Evolutionary conservation across 495 filamentous ascomycete species (phyloP).

Genomic region (Trichoderma erinaceum): DNA sequence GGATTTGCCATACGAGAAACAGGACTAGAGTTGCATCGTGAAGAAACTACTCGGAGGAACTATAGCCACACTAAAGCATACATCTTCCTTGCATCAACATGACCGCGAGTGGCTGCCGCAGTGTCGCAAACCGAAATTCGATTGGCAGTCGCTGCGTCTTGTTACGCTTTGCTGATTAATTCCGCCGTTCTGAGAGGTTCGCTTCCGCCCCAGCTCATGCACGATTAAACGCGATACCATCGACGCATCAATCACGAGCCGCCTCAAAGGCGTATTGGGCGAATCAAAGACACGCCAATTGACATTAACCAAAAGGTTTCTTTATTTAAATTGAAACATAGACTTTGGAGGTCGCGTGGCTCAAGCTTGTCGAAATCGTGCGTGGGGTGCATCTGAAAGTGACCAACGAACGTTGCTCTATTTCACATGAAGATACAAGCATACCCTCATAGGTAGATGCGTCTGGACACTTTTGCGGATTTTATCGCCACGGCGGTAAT

Average conservation of each 20-base stretch:
- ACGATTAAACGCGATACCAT: background rate
- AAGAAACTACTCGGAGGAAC: background rate
- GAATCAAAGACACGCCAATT: slow-evolving; percentile 1
- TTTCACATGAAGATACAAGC: slow-evolving; percentile 3
- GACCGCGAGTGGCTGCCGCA: background rate
- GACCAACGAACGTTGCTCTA: slow-evolving; percentile 5
- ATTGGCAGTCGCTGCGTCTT: background rate
- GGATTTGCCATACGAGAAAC: background rate
- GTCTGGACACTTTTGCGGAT: too few species aligned
- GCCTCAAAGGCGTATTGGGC: background rate
- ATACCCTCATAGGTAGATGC: background rate
- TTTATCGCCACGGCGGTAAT: background rate
- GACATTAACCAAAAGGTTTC: background rate
- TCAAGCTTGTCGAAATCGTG: background rate
- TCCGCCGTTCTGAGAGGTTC: slow-evolving; percentile 11
- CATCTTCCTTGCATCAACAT: background rate
- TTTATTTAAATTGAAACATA: background rate
- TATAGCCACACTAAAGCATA: background rate
- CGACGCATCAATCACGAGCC: background rate
- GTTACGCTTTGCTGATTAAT: slow-evolving; percentile 16
- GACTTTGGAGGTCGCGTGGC: background rate
- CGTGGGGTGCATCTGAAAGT: background rate
- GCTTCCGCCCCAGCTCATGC: slow-evolving; percentile 4
- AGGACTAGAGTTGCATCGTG: background rate
- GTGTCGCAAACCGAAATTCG: background rate